Base-by-base conservation (phyloP, 768 basidiomycete genomes). In the Stropharia rugosoannulata region DNA sequence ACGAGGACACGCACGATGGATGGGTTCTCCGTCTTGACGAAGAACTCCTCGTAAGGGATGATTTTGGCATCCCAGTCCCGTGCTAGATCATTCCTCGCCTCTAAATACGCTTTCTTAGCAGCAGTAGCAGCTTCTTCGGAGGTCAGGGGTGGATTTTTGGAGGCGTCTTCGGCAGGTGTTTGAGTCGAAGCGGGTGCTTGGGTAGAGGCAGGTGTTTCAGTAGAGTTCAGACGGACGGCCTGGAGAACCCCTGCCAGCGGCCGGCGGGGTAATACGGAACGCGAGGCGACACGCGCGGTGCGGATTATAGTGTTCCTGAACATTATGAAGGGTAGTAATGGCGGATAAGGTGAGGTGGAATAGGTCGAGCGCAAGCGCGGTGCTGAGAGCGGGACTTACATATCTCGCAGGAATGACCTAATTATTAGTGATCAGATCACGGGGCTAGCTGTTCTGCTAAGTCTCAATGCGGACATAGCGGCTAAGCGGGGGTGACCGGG, bases 21-120 rank as follows among this genome's bases (percentile, higher is more conserved):
- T 3, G 96, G 96, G 62, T 83, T 86, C 62, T 85, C 70, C 0
- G 93, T 93, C 60, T 80, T 83, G 2, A 87, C 86, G 64, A 96
- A 89, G 32, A 98, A 73, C 59, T 93, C 83, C 35, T 89, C 88
- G 66, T 96, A 98, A 0, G 80, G 76, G 50, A 97, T 71, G 19
- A 84, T 74, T 40, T 81, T 84, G 13, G 85, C 80, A 61, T 82
- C 84, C 94, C 94, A 96, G 61, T 93, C 90, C 59, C 80, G 75
- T 64, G 84, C 85, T 56, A 74, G 64, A 59, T 76, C 73, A 54
- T 81, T 72, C 13, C 66, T 59, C 19, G 61, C 66, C 46, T 80
- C 69, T 19, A 68, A 62, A 11, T 68, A 69, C 8, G 62, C 72
- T 60, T 74, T 78, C 56, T 61, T 66, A 7, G n/a, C n/a, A n/a